Conservation (phyloP, 2,329 filamentous ascomycete genomes). For the Periconia sp. region DNA sequence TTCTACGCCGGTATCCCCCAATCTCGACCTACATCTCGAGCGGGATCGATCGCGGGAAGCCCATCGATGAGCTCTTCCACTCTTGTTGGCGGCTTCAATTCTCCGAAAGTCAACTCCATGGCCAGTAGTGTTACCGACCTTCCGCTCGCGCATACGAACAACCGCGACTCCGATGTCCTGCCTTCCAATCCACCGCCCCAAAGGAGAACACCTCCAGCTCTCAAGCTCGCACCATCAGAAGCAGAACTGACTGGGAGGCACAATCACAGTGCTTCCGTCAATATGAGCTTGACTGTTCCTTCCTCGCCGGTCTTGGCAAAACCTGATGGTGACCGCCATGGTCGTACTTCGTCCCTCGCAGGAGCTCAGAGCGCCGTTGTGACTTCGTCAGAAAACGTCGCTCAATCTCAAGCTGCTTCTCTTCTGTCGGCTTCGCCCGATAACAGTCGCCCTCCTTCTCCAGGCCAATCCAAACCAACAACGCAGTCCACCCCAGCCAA, state of each 20-base stretch:
- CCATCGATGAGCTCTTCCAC: conserved; percentile 39
- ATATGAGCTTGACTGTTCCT: conserved; percentile 39
- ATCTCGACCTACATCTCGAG: conserved; percentile 41
- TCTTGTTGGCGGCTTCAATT: conserved; percentile 33
- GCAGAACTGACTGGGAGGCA: conserved; percentile 40
- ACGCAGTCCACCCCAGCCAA: background rate
- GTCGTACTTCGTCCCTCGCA: background rate
- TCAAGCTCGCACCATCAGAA: conserved; percentile 38
- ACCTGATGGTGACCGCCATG: conserved; percentile 18
- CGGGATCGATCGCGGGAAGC: conserved; percentile 28
- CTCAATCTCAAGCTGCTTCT: conserved; percentile 33
- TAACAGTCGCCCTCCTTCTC: conserved; percentile 24
- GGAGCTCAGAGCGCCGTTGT: background rate
- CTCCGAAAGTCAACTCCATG: conserved; percentile 34
- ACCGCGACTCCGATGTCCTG: conserved; percentile 21
- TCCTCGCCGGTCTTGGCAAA: conserved; percentile 30
- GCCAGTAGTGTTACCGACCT: conserved; percentile 38
- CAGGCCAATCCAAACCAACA: conserved; percentile 13
- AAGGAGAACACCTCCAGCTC: conserved; percentile 9
- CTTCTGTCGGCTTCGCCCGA: conserved; percentile 24
- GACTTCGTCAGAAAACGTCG: conserved; percentile 18
- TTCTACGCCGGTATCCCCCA: conserved; percentile 45
- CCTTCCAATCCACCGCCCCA: conserved; percentile 22
- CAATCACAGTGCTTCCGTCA: conserved; percentile 35
- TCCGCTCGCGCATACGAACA: conserved; percentile 23